Conservation (phyloP, 164 flowering plant genomes). For the Stephania yunnanensis region DNA sequence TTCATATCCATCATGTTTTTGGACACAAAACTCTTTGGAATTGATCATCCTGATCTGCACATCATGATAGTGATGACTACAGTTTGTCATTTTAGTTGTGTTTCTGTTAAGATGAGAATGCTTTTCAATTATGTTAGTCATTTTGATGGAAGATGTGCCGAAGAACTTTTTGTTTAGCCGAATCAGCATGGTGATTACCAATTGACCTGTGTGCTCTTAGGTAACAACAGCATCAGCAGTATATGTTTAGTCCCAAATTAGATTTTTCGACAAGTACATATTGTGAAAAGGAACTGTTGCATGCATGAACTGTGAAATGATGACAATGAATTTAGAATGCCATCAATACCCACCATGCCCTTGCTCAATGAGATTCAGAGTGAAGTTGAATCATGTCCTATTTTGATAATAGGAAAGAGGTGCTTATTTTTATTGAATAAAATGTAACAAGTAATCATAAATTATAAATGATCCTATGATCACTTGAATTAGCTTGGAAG, state of each 20-base stretch:
- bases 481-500: constrained; percentile 52
- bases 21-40: background rate
- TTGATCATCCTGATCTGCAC: background rate
- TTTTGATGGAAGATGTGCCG: background rate
- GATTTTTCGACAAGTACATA: background rate
- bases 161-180: background rate
- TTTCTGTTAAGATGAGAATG: background rate
- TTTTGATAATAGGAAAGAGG: constrained; percentile 26
- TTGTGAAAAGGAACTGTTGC: background rate
- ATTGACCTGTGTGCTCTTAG: background rate
- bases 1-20: background rate
- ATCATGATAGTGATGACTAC: background rate
- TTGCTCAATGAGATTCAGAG: constrained; percentile 3
- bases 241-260: background rate
- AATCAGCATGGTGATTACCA: background rate
- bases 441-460: constrained; percentile 30
- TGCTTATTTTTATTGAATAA: constrained; percentile 24
- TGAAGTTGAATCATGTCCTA: constrained; percentile 13
- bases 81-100: background rate
- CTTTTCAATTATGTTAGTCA: background rate
- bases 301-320: background rate
- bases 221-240: background rate
- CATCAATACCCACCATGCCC: constrained; percentile 1
- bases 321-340: background rate
- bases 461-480: constrained; percentile 52